Evolutionary conservation across 2,329 filamentous ascomycete genomes (phyloP).

Genomic region (Anthostomella pinea): DNA sequence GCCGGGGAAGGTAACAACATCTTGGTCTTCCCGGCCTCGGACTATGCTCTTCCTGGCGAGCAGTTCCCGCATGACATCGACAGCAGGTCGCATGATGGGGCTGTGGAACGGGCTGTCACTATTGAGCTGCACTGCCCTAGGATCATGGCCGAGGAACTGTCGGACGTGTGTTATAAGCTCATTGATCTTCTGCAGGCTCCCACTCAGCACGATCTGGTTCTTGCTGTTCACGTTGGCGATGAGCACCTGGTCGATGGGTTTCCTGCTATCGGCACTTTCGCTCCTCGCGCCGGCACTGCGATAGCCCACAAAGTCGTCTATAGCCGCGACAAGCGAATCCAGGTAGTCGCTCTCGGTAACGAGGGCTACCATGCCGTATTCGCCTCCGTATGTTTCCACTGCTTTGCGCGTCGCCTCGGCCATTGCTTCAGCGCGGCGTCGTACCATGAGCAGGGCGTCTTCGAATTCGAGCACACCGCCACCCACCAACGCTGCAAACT

Average conservation of each 20-base stretch:
- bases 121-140: constrained; percentile 80
- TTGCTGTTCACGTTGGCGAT: constrained; percentile 95
- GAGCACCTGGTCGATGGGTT: constrained; percentile 79
- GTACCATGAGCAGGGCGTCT: constrained; percentile 75
- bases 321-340: constrained; percentile 63
- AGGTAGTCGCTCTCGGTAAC: constrained; percentile 83
- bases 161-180: constrained; percentile 79
- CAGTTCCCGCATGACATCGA: constrained; percentile 67
- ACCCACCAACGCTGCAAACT: constrained; percentile 87
- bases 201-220: constrained; percentile 93
- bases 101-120: constrained; percentile 89
- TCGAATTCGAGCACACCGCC: constrained; percentile 75
- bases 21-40: constrained; percentile 51
- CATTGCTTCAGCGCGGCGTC: constrained; percentile 79
- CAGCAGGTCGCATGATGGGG: constrained; percentile 84
- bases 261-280: constrained; percentile 64
- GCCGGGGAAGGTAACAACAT: constrained; percentile 74
- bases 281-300: constrained; percentile 62
- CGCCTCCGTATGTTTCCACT: constrained; percentile 65
- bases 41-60: constrained; percentile 58
- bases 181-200: constrained; percentile 78
- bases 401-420: constrained; percentile 69
- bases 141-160: constrained; percentile 89
- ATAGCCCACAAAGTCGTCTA: constrained; percentile 76
- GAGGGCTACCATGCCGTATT: constrained; percentile 92